Base-by-base conservation (phyloP, 148 eudicot species). In the Vaccinium corymbosum region DNA sequence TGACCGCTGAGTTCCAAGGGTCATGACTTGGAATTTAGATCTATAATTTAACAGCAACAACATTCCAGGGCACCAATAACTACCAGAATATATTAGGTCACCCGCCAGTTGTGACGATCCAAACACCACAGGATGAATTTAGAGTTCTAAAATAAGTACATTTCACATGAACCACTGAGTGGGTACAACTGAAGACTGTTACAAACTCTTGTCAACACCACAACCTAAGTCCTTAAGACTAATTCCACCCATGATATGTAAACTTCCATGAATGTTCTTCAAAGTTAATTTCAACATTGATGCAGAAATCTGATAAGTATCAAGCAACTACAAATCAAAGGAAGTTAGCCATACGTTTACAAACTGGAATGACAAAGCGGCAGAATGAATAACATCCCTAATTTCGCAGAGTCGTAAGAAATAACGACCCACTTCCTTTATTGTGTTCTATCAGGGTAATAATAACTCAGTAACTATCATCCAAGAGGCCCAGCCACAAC, bases 371-470 rank as follows among this genome's bases (percentile, higher is more conserved):
- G 49, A 80, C n/a, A n/a, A 17, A 12, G 82, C 56, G 38, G 66
- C 82, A 80, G 35, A 42, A 25, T 13, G 38, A 38, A 20, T 38
- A 38, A 68, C 29, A 61, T 56, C 82, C 25, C 27, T 19, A 35
- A 32, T 78, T 16, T 77, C 51, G 79, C 53, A 76, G 3, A 74
- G 5, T 27, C 6, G 25, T 75, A 48, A 77, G 22, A 19, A 8
- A 51, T 42, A 51, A 46, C 16, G 15, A 51, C 53, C 35, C 53
- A 77, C 27, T 48, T 8, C 53, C 6, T n/a, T 9, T 12, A 22
- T 46, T 19, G 42, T 52, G 62, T 52, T 57, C 82, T 38, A 61
- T 59, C 53, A 80, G n/a, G 49, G 71, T 80, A 79, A 50, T 59
- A 80, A 59, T 12, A 55, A 80, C 51, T 61, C 51, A 79, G 32